Evolutionary conservation across 768 basidiomycete species (phyloP).

Genomic region (Lactarius vividus): DNA sequence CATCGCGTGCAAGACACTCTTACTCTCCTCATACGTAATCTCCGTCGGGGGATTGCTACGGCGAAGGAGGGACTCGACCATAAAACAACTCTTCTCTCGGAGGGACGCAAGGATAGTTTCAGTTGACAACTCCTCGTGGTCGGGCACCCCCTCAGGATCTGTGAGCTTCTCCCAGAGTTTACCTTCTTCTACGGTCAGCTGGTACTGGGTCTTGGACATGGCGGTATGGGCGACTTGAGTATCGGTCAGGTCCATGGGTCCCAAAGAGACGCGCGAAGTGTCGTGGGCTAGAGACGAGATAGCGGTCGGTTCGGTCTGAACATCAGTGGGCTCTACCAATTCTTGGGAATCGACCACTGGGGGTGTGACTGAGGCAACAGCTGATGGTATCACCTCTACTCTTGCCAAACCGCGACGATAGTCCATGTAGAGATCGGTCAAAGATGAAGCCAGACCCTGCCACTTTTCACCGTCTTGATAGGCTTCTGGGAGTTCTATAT

Average conservation of each 20-base stretch:
- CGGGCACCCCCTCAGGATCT: not conserved
- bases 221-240: conserved; percentile 18
- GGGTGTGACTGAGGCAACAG: conserved; percentile 26
- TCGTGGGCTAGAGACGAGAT: conserved; percentile 1
- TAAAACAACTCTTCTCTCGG: conserved; percentile 48
- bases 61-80: conserved; percentile 65
- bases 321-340: not conserved
- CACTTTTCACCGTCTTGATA: conserved; percentile 9
- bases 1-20: conserved; percentile 69
- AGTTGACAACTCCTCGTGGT: conserved; percentile 29
- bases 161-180: conserved; percentile 30
- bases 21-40: conserved; percentile 67
- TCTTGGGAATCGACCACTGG: conserved; percentile 8
- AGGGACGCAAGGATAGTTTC: conserved; percentile 36
- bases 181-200: conserved; percentile 32
- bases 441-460: conserved; percentile 17
- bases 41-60: conserved; percentile 59
- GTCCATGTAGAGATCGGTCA: conserved; percentile 32
- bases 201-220: conserved; percentile 32
- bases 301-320: conserved; percentile 5
- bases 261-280: not conserved
- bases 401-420: conserved; percentile 49
- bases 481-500: conserved; percentile 16
- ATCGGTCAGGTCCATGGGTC: conserved; percentile 2
- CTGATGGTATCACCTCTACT: conserved; percentile 42